These are phyloP conservation scores for Pleurotus ostreatus DNA, from an alignment of 768 basidiomycete species.

Conservation along the genomic window DNA sequence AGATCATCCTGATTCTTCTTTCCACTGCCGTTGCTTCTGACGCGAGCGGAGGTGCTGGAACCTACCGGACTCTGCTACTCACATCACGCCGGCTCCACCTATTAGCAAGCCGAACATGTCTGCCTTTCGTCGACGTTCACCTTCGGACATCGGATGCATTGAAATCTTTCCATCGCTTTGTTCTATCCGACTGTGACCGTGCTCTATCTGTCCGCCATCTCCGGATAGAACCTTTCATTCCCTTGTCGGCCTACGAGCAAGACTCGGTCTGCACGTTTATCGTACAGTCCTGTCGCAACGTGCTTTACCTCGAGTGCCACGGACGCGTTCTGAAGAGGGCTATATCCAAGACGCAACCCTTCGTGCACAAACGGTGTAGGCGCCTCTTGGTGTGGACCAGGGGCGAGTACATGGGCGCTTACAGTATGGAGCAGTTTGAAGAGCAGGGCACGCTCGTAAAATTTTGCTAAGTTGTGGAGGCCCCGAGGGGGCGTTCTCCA, in stretches of 20 bases:
- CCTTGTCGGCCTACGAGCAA: conserved; percentile 1
- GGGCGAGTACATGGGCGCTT: neutral
- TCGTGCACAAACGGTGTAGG: neutral
- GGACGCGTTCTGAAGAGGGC: conserved; percentile 1
- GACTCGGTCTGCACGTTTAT: neutral
- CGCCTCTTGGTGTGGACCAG: neutral
- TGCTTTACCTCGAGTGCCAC: conserved; percentile 1
- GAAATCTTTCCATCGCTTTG: conserved; percentile 1
- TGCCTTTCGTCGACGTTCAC: conserved; percentile 1
- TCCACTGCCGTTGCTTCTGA: neutral
- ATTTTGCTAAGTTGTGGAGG: neutral
- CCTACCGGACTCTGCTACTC: neutral
- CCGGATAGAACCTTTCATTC: conserved; percentile 3
- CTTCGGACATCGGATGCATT: conserved; percentile 2
- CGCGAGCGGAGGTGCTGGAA: neutral
- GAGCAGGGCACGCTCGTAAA: neutral
- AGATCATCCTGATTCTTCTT: neutral
- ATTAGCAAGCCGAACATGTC: neutral
- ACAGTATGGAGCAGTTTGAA: neutral
- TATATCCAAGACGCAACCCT: neutral
- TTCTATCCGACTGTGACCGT: neutral
- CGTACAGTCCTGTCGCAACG: neutral
- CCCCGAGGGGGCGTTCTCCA: no score
- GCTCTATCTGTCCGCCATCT: neutral
- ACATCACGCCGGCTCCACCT: neutral